A percentile compares a stretch with the other conserved stretches of the same genome.
These are phyloP conservation scores for Ramichloridium luteum DNA, from an alignment of 2,329 filamentous ascomycete genomes.

Conservation along the genomic window DNA sequence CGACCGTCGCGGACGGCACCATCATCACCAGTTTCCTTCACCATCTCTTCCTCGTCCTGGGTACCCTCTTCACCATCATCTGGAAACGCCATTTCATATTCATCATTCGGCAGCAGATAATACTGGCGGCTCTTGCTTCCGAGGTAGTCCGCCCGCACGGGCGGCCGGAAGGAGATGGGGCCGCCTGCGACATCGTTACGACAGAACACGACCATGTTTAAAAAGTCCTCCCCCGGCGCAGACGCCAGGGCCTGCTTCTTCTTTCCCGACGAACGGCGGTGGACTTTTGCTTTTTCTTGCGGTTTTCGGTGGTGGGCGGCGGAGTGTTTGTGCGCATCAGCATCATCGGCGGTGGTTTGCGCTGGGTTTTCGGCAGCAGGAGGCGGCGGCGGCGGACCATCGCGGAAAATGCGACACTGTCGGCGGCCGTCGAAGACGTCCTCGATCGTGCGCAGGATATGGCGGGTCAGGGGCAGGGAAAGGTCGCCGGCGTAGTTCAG, in stretches of 20 bases:
- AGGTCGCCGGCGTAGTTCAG: constrained; percentile 97
- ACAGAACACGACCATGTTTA: constrained; percentile 96
- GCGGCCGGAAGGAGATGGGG: constrained; percentile 48
- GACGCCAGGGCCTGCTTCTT: too few species aligned
- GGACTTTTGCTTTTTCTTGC: too few species aligned
- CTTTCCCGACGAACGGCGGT: too few species aligned
- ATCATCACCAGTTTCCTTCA: constrained; percentile 27
- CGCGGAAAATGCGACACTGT: constrained; percentile 78
- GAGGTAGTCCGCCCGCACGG: constrained; percentile 54
- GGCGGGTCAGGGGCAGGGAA: constrained; percentile 57
- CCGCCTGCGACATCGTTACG: constrained; percentile 42
- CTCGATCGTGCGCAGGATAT: constrained; percentile 72
- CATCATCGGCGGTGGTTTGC: constrained; percentile 2
- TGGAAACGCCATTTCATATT: constrained; percentile 43
- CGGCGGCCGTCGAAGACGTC: constrained; percentile 58
- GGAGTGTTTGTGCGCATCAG: constrained; percentile 10
- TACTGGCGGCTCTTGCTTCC: constrained; percentile 56
- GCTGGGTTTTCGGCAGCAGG: constrained; percentile 18
- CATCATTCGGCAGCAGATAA: constrained; percentile 60
- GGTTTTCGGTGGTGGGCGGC: constrained; percentile 34
- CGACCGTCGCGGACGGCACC: too few species aligned
- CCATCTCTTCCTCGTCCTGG: constrained; percentile 20
- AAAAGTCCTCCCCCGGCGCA: constrained; percentile 58
- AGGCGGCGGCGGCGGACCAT: constrained; percentile 46
- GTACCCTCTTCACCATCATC: too few species aligned